phyloP scores from a whole-genome alignment of 768 basidiomycete genomes.

The Leccinum uliginosum region DNA sequence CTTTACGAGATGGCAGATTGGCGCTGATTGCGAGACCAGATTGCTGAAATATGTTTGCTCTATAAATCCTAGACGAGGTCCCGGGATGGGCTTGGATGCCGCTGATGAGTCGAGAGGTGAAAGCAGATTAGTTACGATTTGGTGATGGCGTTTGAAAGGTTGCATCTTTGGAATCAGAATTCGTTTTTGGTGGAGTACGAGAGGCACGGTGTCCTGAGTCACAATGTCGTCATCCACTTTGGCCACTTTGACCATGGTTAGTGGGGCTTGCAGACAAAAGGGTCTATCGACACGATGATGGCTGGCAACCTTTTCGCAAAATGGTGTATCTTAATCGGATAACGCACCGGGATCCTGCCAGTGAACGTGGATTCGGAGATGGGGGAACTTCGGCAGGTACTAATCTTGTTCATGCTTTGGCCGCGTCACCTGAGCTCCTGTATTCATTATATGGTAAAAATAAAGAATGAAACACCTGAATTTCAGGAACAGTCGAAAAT shows the following conservation, averaged over 20 bases:
- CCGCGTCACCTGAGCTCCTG: not conserved
- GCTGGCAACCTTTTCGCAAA: not conserved
- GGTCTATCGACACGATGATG: not conserved
- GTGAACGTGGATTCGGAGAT: not conserved
- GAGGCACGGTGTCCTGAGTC: not conserved
- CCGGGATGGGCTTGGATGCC: not conserved
- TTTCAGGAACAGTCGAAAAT: not conserved
- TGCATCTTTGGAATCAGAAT: not conserved
- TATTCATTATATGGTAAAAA: not conserved
- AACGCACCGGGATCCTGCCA: not conserved
- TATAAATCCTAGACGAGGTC: not conserved
- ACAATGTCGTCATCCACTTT: not conserved
- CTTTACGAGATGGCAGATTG: conserved; percentile 24
- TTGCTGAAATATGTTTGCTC: not conserved
- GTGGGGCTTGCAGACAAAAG: not conserved
- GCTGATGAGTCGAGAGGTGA: not conserved
- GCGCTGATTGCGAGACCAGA: conserved; percentile 4
- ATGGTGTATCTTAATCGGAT: not conserved
- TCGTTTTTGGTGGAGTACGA: not conserved
- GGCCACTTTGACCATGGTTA: not conserved
- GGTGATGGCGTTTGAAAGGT: not conserved
- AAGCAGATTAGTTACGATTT: not conserved
- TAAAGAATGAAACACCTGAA: not conserved
- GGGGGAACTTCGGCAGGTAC: not conserved
- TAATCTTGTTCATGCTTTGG: not conserved